These are phyloP conservation scores for Malania oleifera DNA, from an alignment of 164 flowering plant species.

Conservation along the genomic window DNA sequence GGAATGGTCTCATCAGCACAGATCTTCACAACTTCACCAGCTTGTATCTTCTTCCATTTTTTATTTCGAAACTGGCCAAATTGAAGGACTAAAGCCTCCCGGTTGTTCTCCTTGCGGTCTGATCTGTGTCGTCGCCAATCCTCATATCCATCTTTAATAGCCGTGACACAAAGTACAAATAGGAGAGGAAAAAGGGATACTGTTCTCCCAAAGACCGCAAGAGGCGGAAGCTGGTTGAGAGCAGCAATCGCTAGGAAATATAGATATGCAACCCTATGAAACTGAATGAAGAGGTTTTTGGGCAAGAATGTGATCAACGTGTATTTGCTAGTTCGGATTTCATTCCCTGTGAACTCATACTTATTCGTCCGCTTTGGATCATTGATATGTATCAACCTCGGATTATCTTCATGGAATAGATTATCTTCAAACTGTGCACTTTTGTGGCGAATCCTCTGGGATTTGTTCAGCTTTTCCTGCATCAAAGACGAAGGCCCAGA, in stretches of 20 bases:
- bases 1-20: constrained; percentile 74
- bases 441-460: constrained; percentile 46
- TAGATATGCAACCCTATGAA: constrained; percentile 83
- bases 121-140: constrained; percentile 95
- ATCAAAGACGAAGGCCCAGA: constrained; percentile 35
- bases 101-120: constrained; percentile 75
- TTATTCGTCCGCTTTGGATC: constrained; percentile 75
- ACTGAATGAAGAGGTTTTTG: constrained; percentile 86
- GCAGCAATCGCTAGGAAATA: constrained; percentile 89
- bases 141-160: constrained; percentile 93
- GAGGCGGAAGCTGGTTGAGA: constrained; percentile 93
- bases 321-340: constrained; percentile 84
- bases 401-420: constrained; percentile 36
- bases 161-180: constrained; percentile 84
- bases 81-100: constrained; percentile 61
- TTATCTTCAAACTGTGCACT: constrained; percentile 55
- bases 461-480: constrained; percentile 38
- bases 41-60: constrained; percentile 69
- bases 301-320: constrained; percentile 80
- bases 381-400: constrained; percentile 66
- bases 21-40: constrained; percentile 80
- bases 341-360: constrained; percentile 83
- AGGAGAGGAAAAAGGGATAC: constrained; percentile 89
- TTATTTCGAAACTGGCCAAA: constrained; percentile 44
- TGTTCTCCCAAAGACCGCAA: constrained; percentile 93